Conservation (phyloP, 108 stramenopile genomes). For the Chaetoceros muelleri region DNA sequence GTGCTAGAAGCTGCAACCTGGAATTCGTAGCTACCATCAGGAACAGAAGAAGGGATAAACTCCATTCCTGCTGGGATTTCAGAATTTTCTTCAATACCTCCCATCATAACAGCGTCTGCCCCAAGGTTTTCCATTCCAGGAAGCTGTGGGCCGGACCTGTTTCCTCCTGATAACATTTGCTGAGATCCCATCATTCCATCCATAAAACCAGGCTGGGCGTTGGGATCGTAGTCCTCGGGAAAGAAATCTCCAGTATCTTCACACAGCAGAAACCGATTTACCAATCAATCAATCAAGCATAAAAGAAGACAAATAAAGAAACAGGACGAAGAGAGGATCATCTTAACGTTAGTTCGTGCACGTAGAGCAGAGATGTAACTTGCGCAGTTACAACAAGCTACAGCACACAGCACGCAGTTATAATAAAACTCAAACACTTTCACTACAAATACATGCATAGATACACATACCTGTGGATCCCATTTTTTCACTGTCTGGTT, state of each 20-base stretch:
- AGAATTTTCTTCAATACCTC: conserved; percentile 44
- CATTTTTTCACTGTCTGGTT: conserved; percentile 72
- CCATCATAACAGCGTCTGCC: conserved; percentile 47
- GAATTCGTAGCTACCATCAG: conserved; percentile 46
- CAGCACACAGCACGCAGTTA: not conserved
- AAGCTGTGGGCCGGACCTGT: conserved; percentile 45
- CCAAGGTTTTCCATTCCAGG: conserved; percentile 78
- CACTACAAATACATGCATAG: not conserved
- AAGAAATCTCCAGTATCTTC: conserved; percentile 78
- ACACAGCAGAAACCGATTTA: conserved; percentile 12
- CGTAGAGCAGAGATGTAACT: not conserved
- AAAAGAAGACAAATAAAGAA: not conserved
- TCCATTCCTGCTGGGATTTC: conserved; percentile 75
- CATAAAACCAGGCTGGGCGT: conserved; percentile 39
- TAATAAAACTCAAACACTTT: not conserved
- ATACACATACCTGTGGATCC: conserved; percentile 18
- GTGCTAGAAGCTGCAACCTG: conserved; percentile 30
- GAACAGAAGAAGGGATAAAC: conserved; percentile 64
- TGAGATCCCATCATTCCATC: conserved; percentile 67
- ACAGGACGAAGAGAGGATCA: not conserved
- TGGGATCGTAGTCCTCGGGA: conserved; percentile 67
- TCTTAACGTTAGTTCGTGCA: not conserved
- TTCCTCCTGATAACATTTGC: conserved; percentile 14
- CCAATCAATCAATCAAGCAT: not conserved
- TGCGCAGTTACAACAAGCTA: not conserved